Base-by-base conservation (phyloP, 768 basidiomycete species). In the Pleurotus pulmonarius region DNA sequence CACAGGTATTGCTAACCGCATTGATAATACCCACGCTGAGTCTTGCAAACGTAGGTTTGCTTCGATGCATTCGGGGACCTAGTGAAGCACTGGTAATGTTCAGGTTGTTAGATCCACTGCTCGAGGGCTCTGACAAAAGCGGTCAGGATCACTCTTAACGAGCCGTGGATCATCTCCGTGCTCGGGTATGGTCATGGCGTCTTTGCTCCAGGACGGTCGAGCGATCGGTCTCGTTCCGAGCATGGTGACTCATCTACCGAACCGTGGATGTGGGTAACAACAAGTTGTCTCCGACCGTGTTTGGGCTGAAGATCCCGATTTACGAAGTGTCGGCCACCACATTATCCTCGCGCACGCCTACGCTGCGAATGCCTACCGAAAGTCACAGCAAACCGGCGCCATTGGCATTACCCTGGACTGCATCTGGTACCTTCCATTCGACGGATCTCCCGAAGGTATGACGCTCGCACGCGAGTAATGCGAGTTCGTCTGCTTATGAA, bases 321-420 rank as follows among this genome's bases (percentile, higher is more conserved):
- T 2, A 29, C 9, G 49, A 61, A 88, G 85, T 56, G 87, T 85
- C 49, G 85, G 77, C 1, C 88, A 90, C 69, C 78, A 77, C 61
- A 68, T 88, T 44, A 83, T 90, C 49, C 75, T 91, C 15, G 75
- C 89, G 0, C 90, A 91, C 59, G 87, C 85, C 4, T 71, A 81
- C 59, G 84, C 85, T 4, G 80, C 80, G 43, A 80, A 88, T 63
- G 65, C 81, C 11, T 90, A 90, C 65, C 80, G 85, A 34, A 75
- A 83, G 67, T 58, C 73, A 1, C 63, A 58, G 1, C 83, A 88
- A 61, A 73, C 76, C 8, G 90, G 87, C 13, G 65, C 71, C 43
- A 87, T 90, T 60, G 88, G 87, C 2, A 86, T 92, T 64, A 90
- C 89, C 0, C 73, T 90, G 41, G 87, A 89, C 61, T 81, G 82